Evolutionary conservation across 164 flowering plant species (phyloP).

Genomic region (Dillenia suffruticosa): DNA sequence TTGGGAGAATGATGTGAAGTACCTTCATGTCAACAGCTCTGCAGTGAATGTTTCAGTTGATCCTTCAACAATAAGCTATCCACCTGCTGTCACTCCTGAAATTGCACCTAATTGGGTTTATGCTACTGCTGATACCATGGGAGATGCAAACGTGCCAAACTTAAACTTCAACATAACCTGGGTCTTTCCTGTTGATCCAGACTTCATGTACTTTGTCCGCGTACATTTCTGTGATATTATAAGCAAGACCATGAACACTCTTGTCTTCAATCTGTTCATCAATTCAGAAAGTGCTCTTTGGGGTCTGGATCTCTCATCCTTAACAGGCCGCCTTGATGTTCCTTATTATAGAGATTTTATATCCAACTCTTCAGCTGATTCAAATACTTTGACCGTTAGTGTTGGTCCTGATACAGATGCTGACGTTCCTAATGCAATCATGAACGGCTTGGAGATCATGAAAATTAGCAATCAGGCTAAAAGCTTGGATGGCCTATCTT

Average conservation of each 20-base stretch:
- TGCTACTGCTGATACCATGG: constrained; percentile 77
- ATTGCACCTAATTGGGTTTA: constrained; percentile 84
- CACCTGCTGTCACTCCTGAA: constrained; percentile 37
- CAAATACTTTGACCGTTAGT: constrained; percentile 52
- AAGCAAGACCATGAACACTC: constrained; percentile 47
- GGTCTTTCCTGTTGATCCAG: constrained; percentile 71
- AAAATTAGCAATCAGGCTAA: constrained; percentile 70
- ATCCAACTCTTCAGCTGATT: constrained; percentile 41
- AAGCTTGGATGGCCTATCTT: constrained; percentile 59
- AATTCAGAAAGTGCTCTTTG: constrained; percentile 47
- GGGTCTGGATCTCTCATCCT: constrained; percentile 59
- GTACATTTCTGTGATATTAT: constrained; percentile 86
- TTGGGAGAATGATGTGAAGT: constrained; percentile 67
- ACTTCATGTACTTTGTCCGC: constrained; percentile 63
- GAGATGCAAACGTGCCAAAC: constrained; percentile 42
- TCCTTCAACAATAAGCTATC: constrained; percentile 41
- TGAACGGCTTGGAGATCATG: constrained; percentile 92
- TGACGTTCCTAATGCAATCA: constrained; percentile 42
- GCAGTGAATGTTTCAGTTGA: constrained; percentile 43
- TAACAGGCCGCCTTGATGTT: constrained; percentile 35
- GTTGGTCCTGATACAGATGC: constrained; percentile 72
- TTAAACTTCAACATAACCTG: constrained; percentile 83
- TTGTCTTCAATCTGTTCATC: constrained; percentile 68
- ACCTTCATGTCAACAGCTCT: constrained; percentile 75
- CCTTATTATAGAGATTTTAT: constrained; percentile 76